These are phyloP conservation scores for Lentinula novae-zelandiae DNA, from an alignment of 1,284 basidiomycete genomes.

Conservation along the genomic window DNA sequence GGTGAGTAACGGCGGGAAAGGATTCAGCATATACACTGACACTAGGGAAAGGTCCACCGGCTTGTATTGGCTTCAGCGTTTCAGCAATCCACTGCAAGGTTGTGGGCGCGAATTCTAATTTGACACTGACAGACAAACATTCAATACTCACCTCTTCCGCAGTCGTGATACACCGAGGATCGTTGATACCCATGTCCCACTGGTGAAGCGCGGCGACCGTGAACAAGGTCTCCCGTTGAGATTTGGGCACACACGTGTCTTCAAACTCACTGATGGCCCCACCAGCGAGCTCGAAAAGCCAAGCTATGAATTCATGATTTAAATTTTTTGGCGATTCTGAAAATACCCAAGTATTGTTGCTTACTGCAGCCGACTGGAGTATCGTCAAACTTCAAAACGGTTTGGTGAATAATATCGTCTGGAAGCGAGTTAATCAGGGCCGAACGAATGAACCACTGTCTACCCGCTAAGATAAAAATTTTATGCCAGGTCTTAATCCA, in stretches of 20 bases:
- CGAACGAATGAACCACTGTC: constrained; percentile 89
- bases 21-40: constrained; percentile 40
- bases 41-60: constrained; percentile 79
- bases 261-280: constrained; percentile 76
- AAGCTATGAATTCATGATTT: constrained; percentile 46
- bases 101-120: constrained; percentile 2
- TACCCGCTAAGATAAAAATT: constrained; percentile 44
- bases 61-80: constrained; percentile 62
- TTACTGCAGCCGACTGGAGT: constrained; percentile 85
- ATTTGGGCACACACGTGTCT: constrained; percentile 70
- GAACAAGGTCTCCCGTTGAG: constrained; percentile 76
- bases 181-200: constrained; percentile 82
- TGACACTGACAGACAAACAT: neutral
- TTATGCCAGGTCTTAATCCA: neutral
- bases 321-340: neutral
- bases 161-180: constrained; percentile 72
- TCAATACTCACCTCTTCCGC: constrained; percentile 66
- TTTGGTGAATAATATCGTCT: constrained; percentile 82
- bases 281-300: constrained; percentile 87
- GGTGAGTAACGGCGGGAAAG: neutral
- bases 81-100: constrained; percentile 66
- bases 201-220: constrained; percentile 89
- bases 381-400: constrained; percentile 75
- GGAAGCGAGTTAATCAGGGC: constrained; percentile 75
- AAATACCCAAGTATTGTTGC: constrained; percentile 27